These are phyloP conservation scores for Neohortaea acidophila DNA, from an alignment of 495 filamentous ascomycete genomes.

Conservation along the genomic window DNA sequence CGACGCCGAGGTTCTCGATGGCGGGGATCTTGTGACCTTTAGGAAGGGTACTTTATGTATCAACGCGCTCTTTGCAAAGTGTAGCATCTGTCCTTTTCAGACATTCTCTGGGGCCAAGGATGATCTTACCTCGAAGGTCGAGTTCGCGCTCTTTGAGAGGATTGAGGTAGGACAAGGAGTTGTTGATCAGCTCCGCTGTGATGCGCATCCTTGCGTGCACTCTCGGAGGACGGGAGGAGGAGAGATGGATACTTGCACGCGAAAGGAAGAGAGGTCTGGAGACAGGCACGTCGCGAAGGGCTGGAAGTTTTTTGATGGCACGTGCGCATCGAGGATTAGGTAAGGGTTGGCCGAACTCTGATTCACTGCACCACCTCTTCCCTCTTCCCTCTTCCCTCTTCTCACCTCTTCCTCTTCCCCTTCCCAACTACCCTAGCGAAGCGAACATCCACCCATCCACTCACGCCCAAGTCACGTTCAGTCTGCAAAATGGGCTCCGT, in stretches of 20 bases:
- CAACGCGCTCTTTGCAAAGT: slow-evolving; percentile 63
- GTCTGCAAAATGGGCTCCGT: slow-evolving; percentile 71
- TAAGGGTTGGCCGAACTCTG: too few relatives aligned
- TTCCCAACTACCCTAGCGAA: neutral
- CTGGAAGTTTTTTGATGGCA: too few relatives aligned
- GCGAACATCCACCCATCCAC: neutral
- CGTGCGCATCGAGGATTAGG: too few relatives aligned
- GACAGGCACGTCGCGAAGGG: too few relatives aligned
- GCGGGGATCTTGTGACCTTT: slow-evolving; percentile 94
- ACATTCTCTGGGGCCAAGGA: slow-evolving; percentile 35
- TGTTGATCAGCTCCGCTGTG: slow-evolving; percentile 81
- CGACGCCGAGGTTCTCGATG: slow-evolving; percentile 96
- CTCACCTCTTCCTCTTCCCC: too few relatives aligned
- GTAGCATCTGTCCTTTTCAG: slow-evolving; percentile 98
- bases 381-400: too few relatives aligned
- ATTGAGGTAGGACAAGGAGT: slow-evolving; percentile 92
- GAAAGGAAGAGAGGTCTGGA: slow-evolving; percentile 1
- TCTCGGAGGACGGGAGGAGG: too few relatives aligned
- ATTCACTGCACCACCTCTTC: too few relatives aligned
- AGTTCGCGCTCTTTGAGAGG: slow-evolving; percentile 95
- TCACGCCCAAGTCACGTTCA: neutral
- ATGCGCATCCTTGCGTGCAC: too few relatives aligned
- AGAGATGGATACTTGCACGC: too few relatives aligned
- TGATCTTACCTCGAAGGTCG: slow-evolving; percentile 79
- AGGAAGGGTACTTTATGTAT: slow-evolving; percentile 48